Evolutionary conservation across 2,329 filamentous ascomycete genomes (phyloP).

Genomic region (Penicillium sumatraense): DNA sequence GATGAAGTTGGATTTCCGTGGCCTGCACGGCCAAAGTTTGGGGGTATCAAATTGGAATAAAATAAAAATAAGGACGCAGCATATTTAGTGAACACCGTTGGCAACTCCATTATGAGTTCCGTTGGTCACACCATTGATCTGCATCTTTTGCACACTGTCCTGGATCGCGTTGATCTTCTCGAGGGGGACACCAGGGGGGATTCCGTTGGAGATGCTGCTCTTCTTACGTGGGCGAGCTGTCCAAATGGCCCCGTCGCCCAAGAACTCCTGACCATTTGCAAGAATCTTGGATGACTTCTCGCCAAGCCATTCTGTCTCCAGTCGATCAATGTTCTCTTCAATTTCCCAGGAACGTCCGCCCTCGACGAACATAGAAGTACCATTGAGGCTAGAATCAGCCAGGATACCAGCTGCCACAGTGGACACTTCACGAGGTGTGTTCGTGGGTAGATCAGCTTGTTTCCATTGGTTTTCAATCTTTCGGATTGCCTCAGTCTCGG

Average conservation of each 20-base stretch:
- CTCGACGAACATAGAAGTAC: slow-evolving; percentile 49
- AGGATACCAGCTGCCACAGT: slow-evolving; percentile 44
- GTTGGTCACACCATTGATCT: slow-evolving; percentile 3
- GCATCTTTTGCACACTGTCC: slow-evolving; percentile 7
- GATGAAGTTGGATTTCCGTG: neutral
- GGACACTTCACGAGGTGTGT: slow-evolving; percentile 47
- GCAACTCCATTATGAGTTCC: slow-evolving; percentile 5
- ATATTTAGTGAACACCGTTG: slow-evolving; percentile 20
- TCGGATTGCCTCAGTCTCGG: slow-evolving; percentile 42
- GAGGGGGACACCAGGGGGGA: slow-evolving; percentile 22
- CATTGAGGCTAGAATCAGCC: slow-evolving; percentile 41
- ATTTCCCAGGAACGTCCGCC: slow-evolving; percentile 51
- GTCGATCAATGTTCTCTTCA: slow-evolving; percentile 46
- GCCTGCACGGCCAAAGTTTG: neutral
- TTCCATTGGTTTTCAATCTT: slow-evolving; percentile 43
- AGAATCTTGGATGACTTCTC: slow-evolving; percentile 41
- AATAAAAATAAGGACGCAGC: neutral
- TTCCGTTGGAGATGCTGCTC: slow-evolving; percentile 24
- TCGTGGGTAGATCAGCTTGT: slow-evolving; percentile 44
- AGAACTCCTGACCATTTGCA: slow-evolving; percentile 40
- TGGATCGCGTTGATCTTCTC: slow-evolving; percentile 20
- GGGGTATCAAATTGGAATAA: slow-evolving; percentile 15
- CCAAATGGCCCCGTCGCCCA: slow-evolving; percentile 31
- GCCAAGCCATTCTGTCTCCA: slow-evolving; percentile 51
- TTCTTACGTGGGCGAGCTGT: slow-evolving; percentile 23